phyloP scores from a whole-genome alignment of 164 flowering plant genomes.

The Houttuynia cordata region DNA sequence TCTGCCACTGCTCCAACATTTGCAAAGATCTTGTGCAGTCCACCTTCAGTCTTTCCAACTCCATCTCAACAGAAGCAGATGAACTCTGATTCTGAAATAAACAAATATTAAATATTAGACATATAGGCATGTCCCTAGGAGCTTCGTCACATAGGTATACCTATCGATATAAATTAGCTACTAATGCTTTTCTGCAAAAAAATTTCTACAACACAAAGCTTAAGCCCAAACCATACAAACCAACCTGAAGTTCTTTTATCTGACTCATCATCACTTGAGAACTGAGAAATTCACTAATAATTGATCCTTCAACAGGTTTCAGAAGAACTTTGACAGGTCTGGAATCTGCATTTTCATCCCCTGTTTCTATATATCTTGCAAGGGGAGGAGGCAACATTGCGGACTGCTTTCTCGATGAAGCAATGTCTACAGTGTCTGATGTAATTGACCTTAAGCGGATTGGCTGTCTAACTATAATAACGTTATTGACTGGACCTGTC shows the following conservation, averaged over 20 bases:
- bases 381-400: slow-evolving; percentile 51
- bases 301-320: slow-evolving; percentile 6
- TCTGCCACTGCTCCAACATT: slow-evolving; percentile 55
- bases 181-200: not conserved
- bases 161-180: not conserved
- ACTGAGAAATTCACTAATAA: slow-evolving; percentile 27
- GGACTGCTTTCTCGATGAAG: slow-evolving; percentile 28
- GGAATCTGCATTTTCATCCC: slow-evolving; percentile 22
- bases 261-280: slow-evolving; percentile 34
- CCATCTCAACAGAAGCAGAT: slow-evolving; percentile 52
- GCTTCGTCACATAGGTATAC: too few species aligned
- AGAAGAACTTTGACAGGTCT: slow-evolving; percentile 20
- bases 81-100: slow-evolving; percentile 55
- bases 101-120: not conserved
- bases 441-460: slow-evolving; percentile 8
- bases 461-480: slow-evolving; percentile 34
- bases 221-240: not conserved
- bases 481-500: slow-evolving; percentile 67
- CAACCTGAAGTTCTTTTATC: slow-evolving; percentile 63
- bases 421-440: slow-evolving; percentile 14
- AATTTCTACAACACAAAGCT: not conserved
- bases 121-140: not conserved
- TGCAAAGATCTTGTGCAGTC: slow-evolving; percentile 41
- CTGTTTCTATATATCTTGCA: slow-evolving; percentile 38
- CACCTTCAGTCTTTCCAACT: slow-evolving; percentile 47